Evolutionary conservation across 768 basidiomycete species (phyloP).

Genomic region (Porpolomopsis calyptriformis): DNA sequence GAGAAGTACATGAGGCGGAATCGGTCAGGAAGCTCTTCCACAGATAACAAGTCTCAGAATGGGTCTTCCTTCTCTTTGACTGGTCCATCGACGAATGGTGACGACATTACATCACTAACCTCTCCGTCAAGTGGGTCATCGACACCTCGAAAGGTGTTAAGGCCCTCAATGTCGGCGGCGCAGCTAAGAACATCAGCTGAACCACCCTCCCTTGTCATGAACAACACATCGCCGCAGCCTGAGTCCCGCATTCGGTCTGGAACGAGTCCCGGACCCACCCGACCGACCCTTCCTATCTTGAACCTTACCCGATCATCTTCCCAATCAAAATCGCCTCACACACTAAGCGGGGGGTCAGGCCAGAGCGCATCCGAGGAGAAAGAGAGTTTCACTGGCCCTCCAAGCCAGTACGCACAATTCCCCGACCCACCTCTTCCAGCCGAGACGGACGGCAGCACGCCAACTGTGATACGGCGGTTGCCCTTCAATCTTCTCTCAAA

Average conservation of each 20-base stretch:
- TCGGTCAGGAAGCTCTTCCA: slow-evolving; percentile 73
- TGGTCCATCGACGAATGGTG: slow-evolving; percentile 43
- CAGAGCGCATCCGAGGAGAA: slow-evolving; percentile 33
- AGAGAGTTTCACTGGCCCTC: slow-evolving; percentile 50
- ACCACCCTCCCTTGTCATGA: slow-evolving; percentile 20
- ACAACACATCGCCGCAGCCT: slow-evolving; percentile 25
- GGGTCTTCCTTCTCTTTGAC: slow-evolving; percentile 38
- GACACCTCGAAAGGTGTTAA: slow-evolving; percentile 45
- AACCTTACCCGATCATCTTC: slow-evolving; percentile 46
- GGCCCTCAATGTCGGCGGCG: slow-evolving; percentile 70
- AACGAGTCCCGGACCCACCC: slow-evolving; percentile 46
- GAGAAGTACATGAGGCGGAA: slow-evolving; percentile 77
- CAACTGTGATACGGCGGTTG: slow-evolving; percentile 52
- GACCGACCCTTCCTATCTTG: slow-evolving; percentile 32
- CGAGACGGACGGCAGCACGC: slow-evolving; percentile 35
- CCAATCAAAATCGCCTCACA: slow-evolving; percentile 40
- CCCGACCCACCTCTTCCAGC: slow-evolving; percentile 50
- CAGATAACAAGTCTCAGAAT: slow-evolving; percentile 58
- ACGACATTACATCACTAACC: slow-evolving; percentile 41
- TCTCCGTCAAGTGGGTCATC: slow-evolving; percentile 41
- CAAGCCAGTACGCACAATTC: slow-evolving; percentile 60
- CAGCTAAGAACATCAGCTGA: slow-evolving; percentile 52
- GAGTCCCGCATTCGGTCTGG: slow-evolving; percentile 55
- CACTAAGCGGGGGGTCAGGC: slow-evolving; percentile 22
- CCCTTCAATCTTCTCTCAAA: slow-evolving; percentile 62